phyloP scores from a whole-genome alignment of 768 basidiomycete genomes.

The Collybia sordida region DNA sequence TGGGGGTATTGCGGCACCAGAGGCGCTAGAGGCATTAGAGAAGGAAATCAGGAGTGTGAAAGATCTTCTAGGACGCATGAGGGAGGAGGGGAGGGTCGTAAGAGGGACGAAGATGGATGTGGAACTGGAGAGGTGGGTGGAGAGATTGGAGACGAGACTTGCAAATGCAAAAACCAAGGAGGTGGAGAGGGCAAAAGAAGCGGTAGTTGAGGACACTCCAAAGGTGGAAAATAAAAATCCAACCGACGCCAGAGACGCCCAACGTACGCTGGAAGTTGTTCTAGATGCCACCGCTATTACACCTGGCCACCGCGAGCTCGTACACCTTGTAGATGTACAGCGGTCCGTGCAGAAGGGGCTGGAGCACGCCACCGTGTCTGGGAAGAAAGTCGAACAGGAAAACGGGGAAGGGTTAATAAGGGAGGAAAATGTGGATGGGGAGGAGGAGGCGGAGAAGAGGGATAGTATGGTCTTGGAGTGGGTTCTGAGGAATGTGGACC shows the following conservation, averaged over 20 bases:
- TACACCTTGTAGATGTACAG: constrained; percentile 38
- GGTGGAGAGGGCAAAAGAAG: constrained; percentile 9
- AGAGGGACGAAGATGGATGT: constrained; percentile 18
- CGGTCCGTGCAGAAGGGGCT: constrained; percentile 29
- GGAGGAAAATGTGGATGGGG: too few relatives aligned
- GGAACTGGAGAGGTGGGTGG: constrained; percentile 24
- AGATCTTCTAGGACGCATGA: too few relatives aligned
- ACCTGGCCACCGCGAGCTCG: constrained; percentile 23
- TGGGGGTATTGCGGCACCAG: constrained; percentile 11
- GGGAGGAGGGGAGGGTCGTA: constrained; percentile 25
- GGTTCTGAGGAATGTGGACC: too few relatives aligned
- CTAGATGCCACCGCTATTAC: constrained; percentile 11
- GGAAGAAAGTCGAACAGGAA: too few relatives aligned
- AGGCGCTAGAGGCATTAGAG: not conserved
- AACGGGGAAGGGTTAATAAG: too few relatives aligned
- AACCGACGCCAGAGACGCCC: constrained; percentile 9
- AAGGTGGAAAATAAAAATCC: constrained; percentile 10
- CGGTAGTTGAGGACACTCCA: constrained; percentile 2
- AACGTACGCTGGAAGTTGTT: constrained; percentile 19
- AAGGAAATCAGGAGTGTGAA: too few relatives aligned
- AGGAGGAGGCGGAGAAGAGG: too few relatives aligned
- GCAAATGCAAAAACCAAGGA: constrained; percentile 18
- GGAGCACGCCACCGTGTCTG: constrained; percentile 4
- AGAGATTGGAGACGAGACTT: constrained; percentile 26
- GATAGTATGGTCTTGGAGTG: too few relatives aligned